Evolutionary conservation across 2,329 filamentous ascomycete genomes (phyloP).

Genomic region (Alternaria arbusti): DNA sequence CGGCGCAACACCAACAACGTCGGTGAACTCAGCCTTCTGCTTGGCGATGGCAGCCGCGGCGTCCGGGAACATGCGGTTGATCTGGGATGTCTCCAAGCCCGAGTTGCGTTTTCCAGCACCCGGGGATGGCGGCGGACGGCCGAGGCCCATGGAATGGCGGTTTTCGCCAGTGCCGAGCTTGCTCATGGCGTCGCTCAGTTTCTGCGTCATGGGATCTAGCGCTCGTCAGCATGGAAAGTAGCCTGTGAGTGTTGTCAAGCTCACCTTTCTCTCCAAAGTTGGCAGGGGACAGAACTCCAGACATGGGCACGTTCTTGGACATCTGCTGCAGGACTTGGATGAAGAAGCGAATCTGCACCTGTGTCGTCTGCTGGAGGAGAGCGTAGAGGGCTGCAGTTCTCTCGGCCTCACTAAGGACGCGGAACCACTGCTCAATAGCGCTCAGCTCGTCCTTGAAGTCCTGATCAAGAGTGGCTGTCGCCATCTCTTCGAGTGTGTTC

Average conservation of each 20-base stretch:
- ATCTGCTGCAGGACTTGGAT: constrained; percentile 99
- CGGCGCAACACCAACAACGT: constrained; percentile 88
- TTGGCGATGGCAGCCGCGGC: constrained; percentile 97
- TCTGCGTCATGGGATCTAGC: constrained; percentile 93
- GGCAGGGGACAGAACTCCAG: constrained; percentile 88
- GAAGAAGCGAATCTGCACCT: constrained; percentile 98
- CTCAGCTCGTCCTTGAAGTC: constrained; percentile 99
- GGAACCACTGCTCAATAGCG: constrained; percentile 99
- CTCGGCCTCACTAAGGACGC: constrained; percentile 94
- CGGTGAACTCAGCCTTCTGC: constrained; percentile 96
- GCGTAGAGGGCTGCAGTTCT: constrained; percentile 94
- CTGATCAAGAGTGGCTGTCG: constrained; percentile 95
- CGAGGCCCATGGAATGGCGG: constrained; percentile 77
- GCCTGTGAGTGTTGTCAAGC: constrained; percentile 17
- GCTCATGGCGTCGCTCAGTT: constrained; percentile 94
- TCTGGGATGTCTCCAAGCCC: constrained; percentile 88
- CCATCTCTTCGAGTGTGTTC: constrained; percentile 99
- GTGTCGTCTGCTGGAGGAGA: constrained; percentile 94
- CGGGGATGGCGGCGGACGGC: constrained; percentile 77
- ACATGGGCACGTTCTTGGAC: constrained; percentile 98
- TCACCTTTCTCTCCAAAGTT: constrained; percentile 93
- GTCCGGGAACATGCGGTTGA: constrained; percentile 99
- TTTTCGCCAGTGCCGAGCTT: constrained; percentile 88
- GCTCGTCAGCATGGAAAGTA: constrained; percentile 26
- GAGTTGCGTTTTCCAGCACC: constrained; percentile 81